Evolutionary conservation across 2,329 filamentous ascomycete species (phyloP).

Genomic region (Cladorrhinum sp.): DNA sequence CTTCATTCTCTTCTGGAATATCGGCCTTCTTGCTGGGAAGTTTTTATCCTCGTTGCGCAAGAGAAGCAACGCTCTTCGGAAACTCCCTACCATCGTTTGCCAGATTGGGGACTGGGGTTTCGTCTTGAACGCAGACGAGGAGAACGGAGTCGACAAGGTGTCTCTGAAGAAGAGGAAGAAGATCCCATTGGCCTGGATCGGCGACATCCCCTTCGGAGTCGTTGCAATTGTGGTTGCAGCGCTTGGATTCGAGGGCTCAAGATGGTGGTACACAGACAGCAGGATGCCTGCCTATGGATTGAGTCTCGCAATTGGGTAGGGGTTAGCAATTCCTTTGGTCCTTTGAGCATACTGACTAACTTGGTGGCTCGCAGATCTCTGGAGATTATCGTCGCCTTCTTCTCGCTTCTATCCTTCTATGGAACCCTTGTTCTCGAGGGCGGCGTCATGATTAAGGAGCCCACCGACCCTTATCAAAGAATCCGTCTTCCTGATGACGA

Average conservation of each 20-base stretch:
- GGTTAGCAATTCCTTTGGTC: background rate
- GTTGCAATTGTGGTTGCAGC: background rate
- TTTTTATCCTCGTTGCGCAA: background rate
- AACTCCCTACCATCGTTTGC: conserved; percentile 7
- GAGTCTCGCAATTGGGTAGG: background rate
- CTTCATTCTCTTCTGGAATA: conserved; percentile 24
- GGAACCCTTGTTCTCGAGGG: background rate
- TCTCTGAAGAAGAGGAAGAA: conserved; percentile 18
- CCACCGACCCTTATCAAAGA: background rate
- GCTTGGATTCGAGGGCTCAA: background rate
- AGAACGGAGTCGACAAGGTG: background rate
- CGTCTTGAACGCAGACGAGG: conserved; percentile 4
- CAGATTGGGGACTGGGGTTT: conserved; percentile 13
- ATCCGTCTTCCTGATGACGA: background rate
- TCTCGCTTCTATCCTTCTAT: background rate
- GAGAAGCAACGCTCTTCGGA: background rate
- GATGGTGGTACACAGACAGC: background rate
- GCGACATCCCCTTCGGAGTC: conserved; percentile 4
- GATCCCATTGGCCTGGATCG: conserved; percentile 10
- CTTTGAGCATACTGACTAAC: background rate
- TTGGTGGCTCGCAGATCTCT: background rate
- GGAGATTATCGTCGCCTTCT: background rate
- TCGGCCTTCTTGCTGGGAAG: background rate
- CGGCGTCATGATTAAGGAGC: background rate
- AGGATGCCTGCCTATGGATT: background rate